Evolutionary conservation across 306 rosid genomes (phyloP).

Genomic region (Cucurbita moschata): DNA sequence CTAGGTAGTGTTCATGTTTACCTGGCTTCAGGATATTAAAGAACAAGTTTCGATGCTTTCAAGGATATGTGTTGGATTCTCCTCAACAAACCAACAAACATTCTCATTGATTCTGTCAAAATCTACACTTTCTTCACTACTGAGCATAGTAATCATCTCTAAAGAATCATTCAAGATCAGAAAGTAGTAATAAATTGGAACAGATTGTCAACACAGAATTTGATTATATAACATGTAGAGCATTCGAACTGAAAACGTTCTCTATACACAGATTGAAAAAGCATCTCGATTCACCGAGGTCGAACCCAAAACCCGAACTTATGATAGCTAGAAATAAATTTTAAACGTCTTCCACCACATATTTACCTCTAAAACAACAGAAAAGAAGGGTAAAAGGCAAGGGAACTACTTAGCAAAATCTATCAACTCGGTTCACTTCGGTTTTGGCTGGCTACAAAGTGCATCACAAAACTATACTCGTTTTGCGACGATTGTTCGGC

Average conservation of each 20-base stretch:
- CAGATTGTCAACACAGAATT: neutral
- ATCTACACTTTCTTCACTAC: neutral
- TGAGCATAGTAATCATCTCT: neutral
- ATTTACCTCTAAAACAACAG: slow-evolving; percentile 1
- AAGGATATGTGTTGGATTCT: neutral
- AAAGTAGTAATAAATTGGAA: neutral
- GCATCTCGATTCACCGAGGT: neutral
- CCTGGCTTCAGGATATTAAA: neutral
- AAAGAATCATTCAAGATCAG: neutral
- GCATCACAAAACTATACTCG: slow-evolving; percentile 23
- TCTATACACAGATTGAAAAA: slow-evolving; percentile 3
- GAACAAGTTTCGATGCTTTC: neutral
- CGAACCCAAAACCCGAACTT: neutral
- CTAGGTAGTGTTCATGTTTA: neutral
- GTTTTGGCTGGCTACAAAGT: slow-evolving; percentile 24
- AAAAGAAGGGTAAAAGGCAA: neutral
- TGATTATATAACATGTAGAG: neutral
- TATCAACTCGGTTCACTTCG: neutral
- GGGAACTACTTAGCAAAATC: neutral
- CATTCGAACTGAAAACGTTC: neutral
- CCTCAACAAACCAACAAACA: neutral
- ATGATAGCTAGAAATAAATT: slow-evolving; percentile 2
- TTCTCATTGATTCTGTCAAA: slow-evolving; percentile 1
- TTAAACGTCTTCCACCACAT: slow-evolving; percentile 5
- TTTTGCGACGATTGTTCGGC: slow-evolving; percentile 21